phyloP scores from a whole-genome alignment of 78 protist genomes.

The Dictyostelium intermedium region DNA sequence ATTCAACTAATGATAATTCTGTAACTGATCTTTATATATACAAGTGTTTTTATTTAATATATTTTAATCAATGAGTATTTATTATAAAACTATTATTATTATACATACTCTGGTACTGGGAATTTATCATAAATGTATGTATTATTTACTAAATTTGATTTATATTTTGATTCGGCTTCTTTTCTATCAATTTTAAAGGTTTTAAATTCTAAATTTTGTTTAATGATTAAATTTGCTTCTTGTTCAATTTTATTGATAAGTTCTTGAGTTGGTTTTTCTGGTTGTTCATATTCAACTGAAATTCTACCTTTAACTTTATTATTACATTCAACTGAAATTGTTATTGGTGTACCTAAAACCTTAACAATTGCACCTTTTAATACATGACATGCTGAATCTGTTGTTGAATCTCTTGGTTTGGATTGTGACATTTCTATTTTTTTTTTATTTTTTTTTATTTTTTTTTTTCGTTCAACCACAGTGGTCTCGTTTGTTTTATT shows the following conservation, averaged over 20 bases:
- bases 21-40: conserved; percentile 28
- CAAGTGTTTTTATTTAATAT: neutral
- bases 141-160: conserved; percentile 32
- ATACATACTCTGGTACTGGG: conserved; percentile 76
- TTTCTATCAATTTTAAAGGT: conserved; percentile 20
- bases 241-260: conserved; percentile 29
- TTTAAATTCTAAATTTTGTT: conserved; percentile 33
- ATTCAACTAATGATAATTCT: conserved; percentile 46
- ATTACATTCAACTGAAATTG: conserved; percentile 57
- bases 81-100: neutral
- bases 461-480: neutral
- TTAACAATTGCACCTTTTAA: conserved; percentile 68
- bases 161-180: conserved; percentile 65
- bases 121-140: conserved; percentile 76
- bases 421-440: neutral
- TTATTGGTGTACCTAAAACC: conserved; percentile 45
- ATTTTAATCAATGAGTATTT: neutral
- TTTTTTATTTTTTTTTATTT: neutral
- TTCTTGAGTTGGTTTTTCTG: conserved; percentile 45
- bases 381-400: conserved; percentile 76
- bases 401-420: conserved; percentile 54
- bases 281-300: conserved; percentile 12
- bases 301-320: conserved; percentile 62
- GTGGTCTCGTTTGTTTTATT: too few species aligned
- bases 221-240: conserved; percentile 48